phyloP scores from a whole-genome alignment of 495 filamentous ascomycete genomes.

The Usnea hakonensis region DNA sequence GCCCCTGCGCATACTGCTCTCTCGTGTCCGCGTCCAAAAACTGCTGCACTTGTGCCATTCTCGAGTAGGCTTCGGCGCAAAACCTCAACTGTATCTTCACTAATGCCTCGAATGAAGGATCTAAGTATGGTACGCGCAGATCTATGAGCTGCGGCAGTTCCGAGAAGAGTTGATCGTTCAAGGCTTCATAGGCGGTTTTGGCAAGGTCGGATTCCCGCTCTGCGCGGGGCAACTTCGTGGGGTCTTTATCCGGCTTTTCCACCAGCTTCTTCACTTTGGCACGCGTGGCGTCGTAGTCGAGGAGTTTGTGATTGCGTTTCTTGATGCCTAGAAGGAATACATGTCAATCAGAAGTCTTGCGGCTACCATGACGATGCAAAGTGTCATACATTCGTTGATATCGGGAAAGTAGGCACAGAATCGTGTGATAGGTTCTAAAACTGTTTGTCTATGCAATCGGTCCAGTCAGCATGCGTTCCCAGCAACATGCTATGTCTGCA shows the following conservation, averaged over 20 bases:
- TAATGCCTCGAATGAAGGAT: conserved; percentile 91
- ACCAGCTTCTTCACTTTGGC: conserved; percentile 93
- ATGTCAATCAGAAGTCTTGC: not conserved
- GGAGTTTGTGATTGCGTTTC: conserved; percentile 93
- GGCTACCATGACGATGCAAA: not conserved
- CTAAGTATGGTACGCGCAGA: conserved; percentile 89
- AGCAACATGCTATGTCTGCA: not conserved
- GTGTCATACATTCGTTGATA: conserved; percentile 83
- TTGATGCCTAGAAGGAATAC: conserved; percentile 62
- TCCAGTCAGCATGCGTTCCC: not conserved
- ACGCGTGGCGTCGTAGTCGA: conserved; percentile 94
- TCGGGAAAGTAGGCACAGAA: conserved; percentile 99
- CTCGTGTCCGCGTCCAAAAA: conserved; percentile 94
- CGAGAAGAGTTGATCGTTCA: conserved; percentile 89
- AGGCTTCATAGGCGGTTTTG: conserved; percentile 83
- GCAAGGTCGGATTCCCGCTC: conserved; percentile 94
- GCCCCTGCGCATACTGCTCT: conserved; percentile 91
- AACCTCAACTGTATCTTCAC: conserved; percentile 98
- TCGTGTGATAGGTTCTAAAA: conserved; percentile 85
- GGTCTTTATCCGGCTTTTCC: conserved; percentile 98
- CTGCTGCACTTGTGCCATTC: conserved; percentile 99
- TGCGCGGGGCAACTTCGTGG: conserved; percentile 82
- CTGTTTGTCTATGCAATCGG: conserved; percentile 60
- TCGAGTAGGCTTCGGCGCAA: conserved; percentile 90
- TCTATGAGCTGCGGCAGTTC: conserved; percentile 98